A percentile compares a stretch with the other conserved stretches of the same genome.
Conservation (phyloP, 179 eudicot species). For the Spinacia oleracea region DNA sequence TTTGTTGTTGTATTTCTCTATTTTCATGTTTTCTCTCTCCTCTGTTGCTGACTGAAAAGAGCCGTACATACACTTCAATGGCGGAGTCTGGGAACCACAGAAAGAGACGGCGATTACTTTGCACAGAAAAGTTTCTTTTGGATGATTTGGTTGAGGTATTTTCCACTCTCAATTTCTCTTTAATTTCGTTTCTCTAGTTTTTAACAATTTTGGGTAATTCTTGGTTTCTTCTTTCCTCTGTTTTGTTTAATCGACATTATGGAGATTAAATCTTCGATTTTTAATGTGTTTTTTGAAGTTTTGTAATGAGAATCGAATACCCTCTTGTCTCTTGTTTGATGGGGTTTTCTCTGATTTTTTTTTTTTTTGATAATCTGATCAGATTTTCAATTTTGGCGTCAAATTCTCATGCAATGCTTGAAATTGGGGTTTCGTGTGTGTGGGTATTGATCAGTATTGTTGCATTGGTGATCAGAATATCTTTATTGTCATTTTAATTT, state of each 20-base stretch:
- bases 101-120: constrained; percentile 9
- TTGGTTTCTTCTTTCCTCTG: not conserved
- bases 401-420: constrained; percentile 21
- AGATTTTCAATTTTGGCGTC: not conserved
- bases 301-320: not conserved
- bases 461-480: constrained; percentile 22
- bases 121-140: not conserved
- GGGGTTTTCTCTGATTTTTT: not conserved
- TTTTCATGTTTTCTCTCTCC: not conserved
- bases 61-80: constrained; percentile 27
- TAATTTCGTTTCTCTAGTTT: not conserved
- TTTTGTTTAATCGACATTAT: not conserved
- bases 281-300: not conserved
- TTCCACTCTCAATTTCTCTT: not conserved
- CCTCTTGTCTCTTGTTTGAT: constrained; percentile 8
- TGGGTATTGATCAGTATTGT: constrained; percentile 15
- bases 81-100: constrained; percentile 22
- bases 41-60: constrained; percentile 24
- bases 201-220: not conserved
- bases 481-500: constrained; percentile 16
- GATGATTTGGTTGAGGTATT: constrained; percentile 32
- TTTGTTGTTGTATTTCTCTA: not conserved
- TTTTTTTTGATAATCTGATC: not conserved
- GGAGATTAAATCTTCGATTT: not conserved
- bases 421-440: constrained; percentile 27